These are phyloP conservation scores for Brachypodium distachyon DNA, from an alignment of 202 grass and related monocot genomes.

Conservation along the genomic window DNA sequence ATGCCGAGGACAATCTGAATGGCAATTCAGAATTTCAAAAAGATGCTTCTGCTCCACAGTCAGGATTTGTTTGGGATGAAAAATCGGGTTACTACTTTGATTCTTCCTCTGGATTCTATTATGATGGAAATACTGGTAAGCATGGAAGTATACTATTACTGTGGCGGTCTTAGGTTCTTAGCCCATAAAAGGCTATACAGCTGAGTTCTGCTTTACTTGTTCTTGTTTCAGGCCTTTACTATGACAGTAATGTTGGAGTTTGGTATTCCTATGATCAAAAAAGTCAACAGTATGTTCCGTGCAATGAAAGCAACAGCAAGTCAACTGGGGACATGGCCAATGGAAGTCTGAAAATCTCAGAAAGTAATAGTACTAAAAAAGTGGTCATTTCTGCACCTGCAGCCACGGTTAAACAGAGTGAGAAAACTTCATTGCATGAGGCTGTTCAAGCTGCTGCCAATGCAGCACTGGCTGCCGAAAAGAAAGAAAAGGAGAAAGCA, in stretches of 20 bases:
- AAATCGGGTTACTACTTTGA: constrained; percentile 99
- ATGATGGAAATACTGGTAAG: constrained; percentile 98
- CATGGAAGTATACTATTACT: neutral
- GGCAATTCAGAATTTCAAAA: constrained; percentile 39
- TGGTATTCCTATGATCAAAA: constrained; percentile 90
- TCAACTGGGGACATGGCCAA: constrained; percentile 25
- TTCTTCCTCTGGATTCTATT: constrained; percentile 96
- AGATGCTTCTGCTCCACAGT: constrained; percentile 45
- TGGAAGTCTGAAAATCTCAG: constrained; percentile 50
- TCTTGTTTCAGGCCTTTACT: constrained; percentile 76
- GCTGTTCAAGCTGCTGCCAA: constrained; percentile 88
- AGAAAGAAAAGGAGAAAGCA: constrained; percentile 91
- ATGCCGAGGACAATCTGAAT: constrained; percentile 63
- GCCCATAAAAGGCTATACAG: neutral
- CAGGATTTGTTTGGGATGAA: constrained; percentile 99
- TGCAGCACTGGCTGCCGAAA: constrained; percentile 89
- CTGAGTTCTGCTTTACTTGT: constrained; percentile 1
- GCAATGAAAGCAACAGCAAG: constrained; percentile 62
- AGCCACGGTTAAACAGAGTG: constrained; percentile 63
- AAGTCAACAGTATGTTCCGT: constrained; percentile 83
- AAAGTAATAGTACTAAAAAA: constrained; percentile 54
- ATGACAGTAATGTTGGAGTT: constrained; percentile 78
- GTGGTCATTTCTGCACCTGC: constrained; percentile 91
- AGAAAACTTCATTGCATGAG: constrained; percentile 70
- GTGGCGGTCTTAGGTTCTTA: neutral